Base-by-base conservation (phyloP, 352 stramenopile genomes). In the Thraustochytrium sp. region DNA sequence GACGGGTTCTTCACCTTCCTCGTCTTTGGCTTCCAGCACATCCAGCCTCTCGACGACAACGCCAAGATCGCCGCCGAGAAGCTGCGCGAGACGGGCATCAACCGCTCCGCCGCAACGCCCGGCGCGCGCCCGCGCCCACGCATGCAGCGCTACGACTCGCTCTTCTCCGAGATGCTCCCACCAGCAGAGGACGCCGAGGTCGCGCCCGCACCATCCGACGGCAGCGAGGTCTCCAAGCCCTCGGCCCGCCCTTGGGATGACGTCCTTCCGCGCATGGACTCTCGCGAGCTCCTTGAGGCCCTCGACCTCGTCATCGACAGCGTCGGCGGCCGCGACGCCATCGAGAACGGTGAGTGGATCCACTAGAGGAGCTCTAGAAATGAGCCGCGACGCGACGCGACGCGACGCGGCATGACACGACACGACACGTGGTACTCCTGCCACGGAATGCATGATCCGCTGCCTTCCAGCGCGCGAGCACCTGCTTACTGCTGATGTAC, bases 261-360 rank as follows among this genome's bases (percentile, higher is more conserved):
- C 40, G 62, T 75, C n/a, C 38, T 80, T 2, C 31, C 40, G 34
- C 48, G 40, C 34, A 46, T 80, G 31, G 68, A 80, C 18, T 80
- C 68, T 4, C 5, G 36, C 23, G 68, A 80, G 13, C 51, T 80
- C 37, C 40, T 46, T 11, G 53, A 80, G 9, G 40, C 31, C 3
- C 48, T 80, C 48, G 68, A 80, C 38, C 31, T 63, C 18, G 68
- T 80, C 68, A 75, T 80, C 18, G 68, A 80, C 23, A 72, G 68
- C 34, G 46, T 75, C 3, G 68, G 68, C 38, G 68, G 68, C 9
- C 68, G 13, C 37, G 53, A 61, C 21, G 46, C 5, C 29, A 46
- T 80, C 2, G 53, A 63, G 13, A 44, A 40, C 34, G 68, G 46
- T 8, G 40, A 80, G 8, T 80, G 68, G 68, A 80, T 23, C 13